phyloP scores from a whole-genome alignment of 2,329 filamentous ascomycete species.

The Cercospora zeae-maydis region DNA sequence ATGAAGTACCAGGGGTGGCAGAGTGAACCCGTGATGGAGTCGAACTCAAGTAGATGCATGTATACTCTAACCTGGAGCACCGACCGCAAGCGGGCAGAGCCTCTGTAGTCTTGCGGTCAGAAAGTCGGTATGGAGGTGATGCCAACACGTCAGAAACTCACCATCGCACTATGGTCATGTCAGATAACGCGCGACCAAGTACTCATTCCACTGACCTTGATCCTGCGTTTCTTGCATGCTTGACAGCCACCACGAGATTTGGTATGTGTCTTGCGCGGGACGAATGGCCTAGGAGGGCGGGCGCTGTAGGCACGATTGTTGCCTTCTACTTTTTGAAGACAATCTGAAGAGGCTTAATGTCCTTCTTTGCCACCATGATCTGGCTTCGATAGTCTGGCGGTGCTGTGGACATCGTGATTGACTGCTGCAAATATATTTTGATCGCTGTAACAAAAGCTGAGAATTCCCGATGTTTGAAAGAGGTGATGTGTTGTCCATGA shows the following conservation, averaged over 20 bases:
- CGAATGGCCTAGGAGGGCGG: neutral
- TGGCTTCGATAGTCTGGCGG: neutral
- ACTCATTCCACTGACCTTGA: conserved; percentile 2
- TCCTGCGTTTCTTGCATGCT: conserved; percentile 10
- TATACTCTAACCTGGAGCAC: neutral
- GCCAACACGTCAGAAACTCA: neutral
- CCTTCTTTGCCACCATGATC: conserved; percentile 1
- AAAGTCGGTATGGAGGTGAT: neutral
- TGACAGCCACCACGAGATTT: conserved; percentile 13
- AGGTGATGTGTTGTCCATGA: neutral
- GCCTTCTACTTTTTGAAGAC: conserved; percentile 8
- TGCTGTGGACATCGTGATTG: neutral
- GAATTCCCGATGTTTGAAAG: neutral
- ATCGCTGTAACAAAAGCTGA: neutral
- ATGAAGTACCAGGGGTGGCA: neutral
- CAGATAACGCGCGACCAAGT: neutral
- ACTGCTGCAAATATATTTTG: neutral
- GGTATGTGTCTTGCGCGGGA: conserved; percentile 11
- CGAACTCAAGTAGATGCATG: neutral
- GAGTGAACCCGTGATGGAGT: neutral
- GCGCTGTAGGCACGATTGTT: neutral
- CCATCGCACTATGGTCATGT: neutral
- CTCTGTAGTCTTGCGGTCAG: neutral
- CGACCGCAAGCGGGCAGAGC: neutral
- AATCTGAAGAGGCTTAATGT: conserved; percentile 2